A percentile compares a stretch with the other conserved stretches of the same genome.
Conservation (phyloP, 2,329 filamentous ascomycete species). For the Phyllosticta paracitricarpa region DNA sequence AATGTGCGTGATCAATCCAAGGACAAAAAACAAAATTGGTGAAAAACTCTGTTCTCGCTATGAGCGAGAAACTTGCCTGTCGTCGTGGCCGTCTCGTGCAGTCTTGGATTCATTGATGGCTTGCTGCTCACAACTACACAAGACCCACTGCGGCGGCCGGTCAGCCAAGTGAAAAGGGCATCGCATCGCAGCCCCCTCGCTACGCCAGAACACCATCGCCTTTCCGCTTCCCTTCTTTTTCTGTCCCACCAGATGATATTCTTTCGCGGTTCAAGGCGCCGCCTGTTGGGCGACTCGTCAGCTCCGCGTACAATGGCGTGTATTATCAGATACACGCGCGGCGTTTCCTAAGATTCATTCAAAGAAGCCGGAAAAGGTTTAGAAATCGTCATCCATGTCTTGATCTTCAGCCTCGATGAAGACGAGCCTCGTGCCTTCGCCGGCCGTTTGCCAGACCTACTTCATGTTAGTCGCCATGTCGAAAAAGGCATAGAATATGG, state of each 20-base stretch:
- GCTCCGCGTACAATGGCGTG: not conserved
- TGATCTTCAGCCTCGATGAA: constrained; percentile 44
- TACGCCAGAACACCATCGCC: no score
- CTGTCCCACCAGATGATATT: no score
- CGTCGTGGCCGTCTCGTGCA: no score
- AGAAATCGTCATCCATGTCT: constrained; percentile 23
- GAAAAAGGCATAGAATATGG: not conserved
- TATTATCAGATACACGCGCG: not conserved
- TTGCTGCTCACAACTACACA: no score
- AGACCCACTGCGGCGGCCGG: no score
- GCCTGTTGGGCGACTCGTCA: no score
- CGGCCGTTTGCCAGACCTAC: constrained; percentile 47
- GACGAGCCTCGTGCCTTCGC: constrained; percentile 43
- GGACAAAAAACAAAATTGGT: not conserved
- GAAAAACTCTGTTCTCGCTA: not conserved
- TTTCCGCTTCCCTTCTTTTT: no score
- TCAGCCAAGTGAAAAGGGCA: no score
- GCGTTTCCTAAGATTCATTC: not conserved
- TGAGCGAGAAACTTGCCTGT: not conserved
- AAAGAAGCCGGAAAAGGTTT: not conserved
- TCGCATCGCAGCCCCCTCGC: no score
- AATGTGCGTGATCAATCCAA: not conserved
- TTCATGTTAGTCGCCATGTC: constrained; percentile 20
- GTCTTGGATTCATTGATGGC: no score
- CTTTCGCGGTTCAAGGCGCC: no score